These are phyloP conservation scores for Lyophyllum semitale DNA, from an alignment of 768 basidiomycete species.

Conservation along the genomic window DNA sequence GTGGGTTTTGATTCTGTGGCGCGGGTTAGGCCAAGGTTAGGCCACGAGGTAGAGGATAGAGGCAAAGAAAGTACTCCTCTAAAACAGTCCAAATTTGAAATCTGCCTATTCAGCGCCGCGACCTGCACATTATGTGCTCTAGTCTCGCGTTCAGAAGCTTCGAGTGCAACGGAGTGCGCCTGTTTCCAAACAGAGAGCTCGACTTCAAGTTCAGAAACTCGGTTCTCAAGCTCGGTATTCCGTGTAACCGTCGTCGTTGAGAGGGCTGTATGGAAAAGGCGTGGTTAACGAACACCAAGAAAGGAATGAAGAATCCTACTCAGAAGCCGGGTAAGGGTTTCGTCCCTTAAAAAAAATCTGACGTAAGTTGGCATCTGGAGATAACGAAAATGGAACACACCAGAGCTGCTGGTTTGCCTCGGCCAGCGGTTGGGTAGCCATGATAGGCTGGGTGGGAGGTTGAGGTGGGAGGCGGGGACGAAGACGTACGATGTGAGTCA, in stretches of 20 bases:
- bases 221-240: conserved; percentile 63
- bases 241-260: conserved; percentile 64
- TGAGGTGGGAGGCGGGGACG: conserved; percentile 40
- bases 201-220: conserved; percentile 66
- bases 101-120: conserved; percentile 62
- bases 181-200: conserved; percentile 74
- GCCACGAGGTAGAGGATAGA: neutral
- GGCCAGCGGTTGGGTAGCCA: conserved; percentile 57
- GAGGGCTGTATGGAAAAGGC: conserved; percentile 44
- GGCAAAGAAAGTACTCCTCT: conserved; percentile 26
- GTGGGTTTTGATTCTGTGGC: conserved; percentile 59
- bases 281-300: conserved; percentile 2
- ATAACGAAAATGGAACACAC: conserved; percentile 38
- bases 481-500: conserved; percentile 38
- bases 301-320: conserved; percentile 36
- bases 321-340: conserved; percentile 60
- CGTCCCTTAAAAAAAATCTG: conserved; percentile 52
- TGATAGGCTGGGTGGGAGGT: conserved; percentile 38
- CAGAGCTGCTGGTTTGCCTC: conserved; percentile 68
- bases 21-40: conserved; percentile 6
- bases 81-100: conserved; percentile 58
- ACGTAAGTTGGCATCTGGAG: conserved; percentile 8
- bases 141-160: conserved; percentile 62
- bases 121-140: conserved; percentile 72
- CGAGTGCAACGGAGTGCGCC: conserved; percentile 63